Evolutionary conservation across 768 basidiomycete species (phyloP).

Genomic region (Sistotremastrum suecicum): DNA sequence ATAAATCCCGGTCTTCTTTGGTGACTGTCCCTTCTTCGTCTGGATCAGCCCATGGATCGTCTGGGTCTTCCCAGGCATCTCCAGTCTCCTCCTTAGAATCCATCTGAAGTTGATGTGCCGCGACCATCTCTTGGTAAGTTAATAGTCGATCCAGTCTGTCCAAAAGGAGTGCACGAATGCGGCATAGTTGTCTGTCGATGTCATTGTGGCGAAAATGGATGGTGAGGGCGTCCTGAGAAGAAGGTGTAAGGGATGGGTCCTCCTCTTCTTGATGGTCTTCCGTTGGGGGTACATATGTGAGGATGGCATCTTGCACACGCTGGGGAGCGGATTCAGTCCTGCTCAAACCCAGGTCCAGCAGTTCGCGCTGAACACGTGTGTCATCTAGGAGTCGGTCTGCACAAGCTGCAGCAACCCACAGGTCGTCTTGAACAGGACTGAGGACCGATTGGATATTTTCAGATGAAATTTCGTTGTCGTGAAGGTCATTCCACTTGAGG

Average conservation of each 20-base stretch:
- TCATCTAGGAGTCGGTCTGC: constrained; percentile 52
- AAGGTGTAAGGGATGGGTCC: background rate
- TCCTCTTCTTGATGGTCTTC: constrained; percentile 10
- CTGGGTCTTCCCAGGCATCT: constrained; percentile 35
- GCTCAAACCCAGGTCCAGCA: constrained; percentile 50
- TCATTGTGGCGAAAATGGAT: constrained; percentile 44
- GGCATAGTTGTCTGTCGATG: constrained; percentile 49
- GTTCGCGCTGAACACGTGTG: constrained; percentile 34
- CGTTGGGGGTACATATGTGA: constrained; percentile 10
- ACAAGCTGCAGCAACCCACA: constrained; percentile 69
- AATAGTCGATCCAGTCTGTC: constrained; percentile 54
- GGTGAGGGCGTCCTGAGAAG: constrained; percentile 16
- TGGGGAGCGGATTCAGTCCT: constrained; percentile 38
- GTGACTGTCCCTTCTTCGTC: constrained; percentile 14
- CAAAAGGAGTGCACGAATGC: constrained; percentile 54
- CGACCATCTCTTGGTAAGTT: constrained; percentile 54
- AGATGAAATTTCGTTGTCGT: constrained; percentile 43
- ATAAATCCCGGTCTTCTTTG: constrained; percentile 15
- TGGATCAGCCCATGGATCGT: constrained; percentile 63
- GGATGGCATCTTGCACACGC: constrained; percentile 26
- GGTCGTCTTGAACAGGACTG: constrained; percentile 41
- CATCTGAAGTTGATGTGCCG: constrained; percentile 19
- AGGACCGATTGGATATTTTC: constrained; percentile 35
- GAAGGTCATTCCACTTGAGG: constrained; percentile 36
- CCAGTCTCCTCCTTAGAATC: constrained; percentile 26